These are phyloP conservation scores for Beauveria caledonica DNA, from an alignment of 2,329 filamentous ascomycete species.

Conservation along the genomic window DNA sequence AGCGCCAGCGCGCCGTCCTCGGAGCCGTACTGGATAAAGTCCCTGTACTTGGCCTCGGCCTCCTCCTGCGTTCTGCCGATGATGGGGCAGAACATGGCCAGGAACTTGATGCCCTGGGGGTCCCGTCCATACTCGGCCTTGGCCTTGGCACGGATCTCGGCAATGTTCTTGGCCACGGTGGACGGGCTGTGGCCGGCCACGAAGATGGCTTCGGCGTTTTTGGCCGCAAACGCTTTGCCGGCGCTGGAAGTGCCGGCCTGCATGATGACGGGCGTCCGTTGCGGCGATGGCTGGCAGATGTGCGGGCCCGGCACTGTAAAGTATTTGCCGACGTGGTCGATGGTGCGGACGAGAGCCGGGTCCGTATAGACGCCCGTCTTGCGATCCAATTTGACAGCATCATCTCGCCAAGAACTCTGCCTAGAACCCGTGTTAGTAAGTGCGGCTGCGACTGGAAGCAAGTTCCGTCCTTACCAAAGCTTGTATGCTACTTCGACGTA, in stretches of 20 bases:
- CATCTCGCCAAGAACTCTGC: constrained; percentile 48
- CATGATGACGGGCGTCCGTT: constrained; percentile 55
- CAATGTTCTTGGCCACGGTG: constrained; percentile 46
- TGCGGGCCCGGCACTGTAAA: constrained; percentile 52
- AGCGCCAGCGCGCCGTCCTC: constrained; percentile 55
- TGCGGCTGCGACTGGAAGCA: background rate
- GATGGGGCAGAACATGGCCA: constrained; percentile 50
- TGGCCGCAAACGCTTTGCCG: constrained; percentile 52
- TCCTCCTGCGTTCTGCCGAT: constrained; percentile 53
- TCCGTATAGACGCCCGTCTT: constrained; percentile 40
- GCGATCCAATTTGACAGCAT: constrained; percentile 49
- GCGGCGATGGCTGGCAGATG: constrained; percentile 52
- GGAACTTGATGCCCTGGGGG: constrained; percentile 48
- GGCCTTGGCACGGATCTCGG: constrained; percentile 47
- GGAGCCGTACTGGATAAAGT: constrained; percentile 47
- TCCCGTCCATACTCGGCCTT: constrained; percentile 41
- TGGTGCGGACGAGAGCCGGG: constrained; percentile 44
- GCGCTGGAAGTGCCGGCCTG: constrained; percentile 56
- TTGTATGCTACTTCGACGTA: constrained; percentile 53
- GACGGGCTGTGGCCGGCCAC: constrained; percentile 49
- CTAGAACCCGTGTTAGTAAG: constrained; percentile 11
- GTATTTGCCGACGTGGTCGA: constrained; percentile 54
- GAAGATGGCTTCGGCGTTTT: constrained; percentile 58
- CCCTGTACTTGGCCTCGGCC: constrained; percentile 40
- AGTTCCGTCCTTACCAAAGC: constrained; percentile 37